Conservation (phyloP, 768 basidiomycete species). For the Russula ochroleuca region DNA sequence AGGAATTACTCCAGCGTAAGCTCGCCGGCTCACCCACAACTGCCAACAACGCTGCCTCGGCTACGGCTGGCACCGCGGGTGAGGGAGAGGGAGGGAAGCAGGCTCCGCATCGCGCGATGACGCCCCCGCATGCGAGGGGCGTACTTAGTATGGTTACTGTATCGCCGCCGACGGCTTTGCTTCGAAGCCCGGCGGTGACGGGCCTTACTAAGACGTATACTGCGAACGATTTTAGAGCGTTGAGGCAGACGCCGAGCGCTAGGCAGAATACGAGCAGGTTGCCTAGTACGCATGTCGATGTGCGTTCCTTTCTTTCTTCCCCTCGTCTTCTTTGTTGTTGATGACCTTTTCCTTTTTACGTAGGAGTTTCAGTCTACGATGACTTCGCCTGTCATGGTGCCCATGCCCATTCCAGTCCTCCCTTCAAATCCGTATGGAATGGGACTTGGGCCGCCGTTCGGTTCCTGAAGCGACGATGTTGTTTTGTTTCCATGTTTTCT, state of each 20-base stretch:
- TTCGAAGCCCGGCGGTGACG: constrained; percentile 67
- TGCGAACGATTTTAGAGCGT: constrained; percentile 77
- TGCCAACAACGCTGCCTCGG: not conserved
- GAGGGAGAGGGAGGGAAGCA: not conserved
- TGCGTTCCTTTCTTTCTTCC: constrained; percentile 35
- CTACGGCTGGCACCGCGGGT: not conserved
- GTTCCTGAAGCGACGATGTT: constrained; percentile 4
- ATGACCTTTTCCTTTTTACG: no score
- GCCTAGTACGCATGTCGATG: constrained; percentile 80
- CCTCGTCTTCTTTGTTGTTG: not conserved
- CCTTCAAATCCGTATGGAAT: constrained; percentile 21
- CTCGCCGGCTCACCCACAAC: not conserved
- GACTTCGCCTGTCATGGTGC: constrained; percentile 18
- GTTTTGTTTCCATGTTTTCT: not conserved
- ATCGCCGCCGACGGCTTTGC: constrained; percentile 64
- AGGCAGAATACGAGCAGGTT: constrained; percentile 82
- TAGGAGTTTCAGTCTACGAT: constrained; percentile 22
- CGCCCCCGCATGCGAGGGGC: constrained; percentile 38
- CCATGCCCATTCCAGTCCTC: constrained; percentile 9
- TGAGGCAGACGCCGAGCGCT: constrained; percentile 61
- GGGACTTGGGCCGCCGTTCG: constrained; percentile 20
- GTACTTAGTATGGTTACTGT: constrained; percentile 60
- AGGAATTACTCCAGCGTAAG: not conserved
- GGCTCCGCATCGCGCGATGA: constrained; percentile 37
- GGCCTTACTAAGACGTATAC: constrained; percentile 79